These are phyloP conservation scores for Geranium rotundifolium DNA, from an alignment of 345 rosid species.

Conservation along the genomic window DNA sequence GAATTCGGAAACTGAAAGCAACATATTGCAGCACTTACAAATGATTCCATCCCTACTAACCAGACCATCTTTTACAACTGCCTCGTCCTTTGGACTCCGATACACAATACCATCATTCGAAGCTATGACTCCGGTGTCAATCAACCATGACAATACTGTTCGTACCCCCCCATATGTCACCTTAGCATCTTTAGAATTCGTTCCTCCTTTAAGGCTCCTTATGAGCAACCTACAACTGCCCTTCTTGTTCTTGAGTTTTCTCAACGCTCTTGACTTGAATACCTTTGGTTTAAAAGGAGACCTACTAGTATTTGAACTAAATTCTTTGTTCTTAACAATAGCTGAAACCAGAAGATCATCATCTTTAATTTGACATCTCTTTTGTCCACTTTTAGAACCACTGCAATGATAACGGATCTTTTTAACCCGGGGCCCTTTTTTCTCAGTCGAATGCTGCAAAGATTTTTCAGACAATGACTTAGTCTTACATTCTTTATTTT, in stretches of 20 bases:
- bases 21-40: slow-evolving; percentile 63
- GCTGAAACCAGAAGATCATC: slow-evolving; percentile 58
- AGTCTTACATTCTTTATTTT: slow-evolving; percentile 8
- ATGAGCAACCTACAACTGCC: slow-evolving; percentile 67
- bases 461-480: slow-evolving; percentile 12
- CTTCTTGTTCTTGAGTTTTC: slow-evolving; percentile 30
- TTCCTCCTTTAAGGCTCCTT: slow-evolving; percentile 36
- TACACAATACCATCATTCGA: slow-evolving; percentile 65
- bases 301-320: slow-evolving; percentile 14
- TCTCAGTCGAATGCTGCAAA: slow-evolving; percentile 17
- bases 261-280: slow-evolving; percentile 31
- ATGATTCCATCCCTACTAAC: slow-evolving; percentile 59
- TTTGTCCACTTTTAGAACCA: slow-evolving; percentile 25
- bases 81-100: slow-evolving; percentile 48
- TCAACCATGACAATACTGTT: slow-evolving; percentile 76
- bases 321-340: slow-evolving; percentile 41
- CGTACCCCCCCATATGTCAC: slow-evolving; percentile 42
- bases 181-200: slow-evolving; percentile 26
- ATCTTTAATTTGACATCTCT: slow-evolving; percentile 44
- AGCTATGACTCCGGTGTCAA: slow-evolving; percentile 43
- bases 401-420: slow-evolving; percentile 17
- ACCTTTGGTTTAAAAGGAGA: slow-evolving; percentile 40
- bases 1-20: slow-evolving; percentile 60
- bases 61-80: slow-evolving; percentile 62
- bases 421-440: slow-evolving; percentile 23